phyloP scores from a whole-genome alignment of 331 rosid species.

The Malus hybrid region DNA sequence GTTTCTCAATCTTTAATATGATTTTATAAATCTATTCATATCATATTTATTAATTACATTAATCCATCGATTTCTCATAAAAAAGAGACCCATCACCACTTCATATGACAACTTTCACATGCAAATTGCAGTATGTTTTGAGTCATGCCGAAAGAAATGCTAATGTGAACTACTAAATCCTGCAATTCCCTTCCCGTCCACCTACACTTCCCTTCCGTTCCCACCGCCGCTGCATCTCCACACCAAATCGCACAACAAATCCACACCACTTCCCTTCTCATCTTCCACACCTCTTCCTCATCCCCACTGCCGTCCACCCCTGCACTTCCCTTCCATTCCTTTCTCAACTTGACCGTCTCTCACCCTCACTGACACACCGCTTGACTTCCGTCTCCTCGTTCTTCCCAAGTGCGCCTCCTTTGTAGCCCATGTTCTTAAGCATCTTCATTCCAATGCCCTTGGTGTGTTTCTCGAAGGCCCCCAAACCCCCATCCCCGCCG shows the following conservation, averaged over 20 bases:
- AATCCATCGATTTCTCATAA: background rate
- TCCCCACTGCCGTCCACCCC: too few relatives aligned
- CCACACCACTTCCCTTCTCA: too few relatives aligned
- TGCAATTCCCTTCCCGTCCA: too few relatives aligned
- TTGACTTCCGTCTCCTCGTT: constrained; percentile 36
- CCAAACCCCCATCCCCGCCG: constrained; percentile 27
- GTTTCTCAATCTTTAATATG: background rate
- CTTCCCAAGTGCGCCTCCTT: constrained; percentile 86
- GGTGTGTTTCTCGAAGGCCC: constrained; percentile 68
- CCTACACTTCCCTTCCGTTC: too few relatives aligned
- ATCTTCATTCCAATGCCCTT: constrained; percentile 56
- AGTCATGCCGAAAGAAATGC: background rate
- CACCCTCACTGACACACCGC: background rate
- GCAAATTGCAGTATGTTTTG: background rate
- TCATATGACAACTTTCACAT: background rate
- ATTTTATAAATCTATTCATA: too few relatives aligned
- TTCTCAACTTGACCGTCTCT: too few relatives aligned
- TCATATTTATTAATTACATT: too few relatives aligned
- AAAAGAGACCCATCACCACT: background rate
- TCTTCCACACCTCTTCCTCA: too few relatives aligned
- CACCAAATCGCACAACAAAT: too few relatives aligned
- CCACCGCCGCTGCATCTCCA: too few relatives aligned
- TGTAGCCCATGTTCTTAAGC: constrained; percentile 82
- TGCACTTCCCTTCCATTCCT: too few relatives aligned
- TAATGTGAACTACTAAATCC: background rate